phyloP scores from a whole-genome alignment of 2,329 filamentous ascomycete genomes.

The Lizonia empirigonia region DNA sequence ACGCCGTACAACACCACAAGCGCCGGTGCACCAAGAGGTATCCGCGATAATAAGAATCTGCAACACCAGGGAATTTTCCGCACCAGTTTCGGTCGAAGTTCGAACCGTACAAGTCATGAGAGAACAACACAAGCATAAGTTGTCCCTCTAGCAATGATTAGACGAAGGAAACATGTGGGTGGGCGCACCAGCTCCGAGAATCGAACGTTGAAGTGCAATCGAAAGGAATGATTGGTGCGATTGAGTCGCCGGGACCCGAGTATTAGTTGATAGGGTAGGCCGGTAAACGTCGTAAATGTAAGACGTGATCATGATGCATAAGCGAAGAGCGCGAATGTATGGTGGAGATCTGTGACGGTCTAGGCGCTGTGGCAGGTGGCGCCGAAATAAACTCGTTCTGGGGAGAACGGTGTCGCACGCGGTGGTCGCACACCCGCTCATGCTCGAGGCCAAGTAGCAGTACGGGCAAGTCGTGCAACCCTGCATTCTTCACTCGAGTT shows the following conservation, averaged over 20 bases:
- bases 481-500: slow-evolving; percentile 57
- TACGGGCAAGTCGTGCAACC: slow-evolving; percentile 27
- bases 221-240: slow-evolving; percentile 33
- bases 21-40: slow-evolving; percentile 36
- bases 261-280: slow-evolving; percentile 27
- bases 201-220: slow-evolving; percentile 18
- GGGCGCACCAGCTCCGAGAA: slow-evolving; percentile 17
- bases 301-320: slow-evolving; percentile 17
- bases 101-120: slow-evolving; percentile 32
- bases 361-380: slow-evolving; percentile 25
- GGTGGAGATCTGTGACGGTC: background rate
- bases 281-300: slow-evolving; percentile 12
- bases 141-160: slow-evolving; percentile 32
- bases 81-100: slow-evolving; percentile 23
- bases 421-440: slow-evolving; percentile 33
- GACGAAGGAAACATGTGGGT: slow-evolving; percentile 30
- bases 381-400: slow-evolving; percentile 26
- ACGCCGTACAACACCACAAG: slow-evolving; percentile 24
- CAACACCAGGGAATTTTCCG: slow-evolving; percentile 35
- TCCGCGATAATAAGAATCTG: slow-evolving; percentile 28
- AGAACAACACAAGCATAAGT: slow-evolving; percentile 30
- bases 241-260: slow-evolving; percentile 46
- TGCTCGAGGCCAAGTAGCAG: slow-evolving; percentile 25
- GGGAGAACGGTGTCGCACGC: slow-evolving; percentile 27
- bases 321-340: slow-evolving; percentile 10